Conservation (phyloP, 345 rosid species). For the Sonneratia caseolaris region DNA sequence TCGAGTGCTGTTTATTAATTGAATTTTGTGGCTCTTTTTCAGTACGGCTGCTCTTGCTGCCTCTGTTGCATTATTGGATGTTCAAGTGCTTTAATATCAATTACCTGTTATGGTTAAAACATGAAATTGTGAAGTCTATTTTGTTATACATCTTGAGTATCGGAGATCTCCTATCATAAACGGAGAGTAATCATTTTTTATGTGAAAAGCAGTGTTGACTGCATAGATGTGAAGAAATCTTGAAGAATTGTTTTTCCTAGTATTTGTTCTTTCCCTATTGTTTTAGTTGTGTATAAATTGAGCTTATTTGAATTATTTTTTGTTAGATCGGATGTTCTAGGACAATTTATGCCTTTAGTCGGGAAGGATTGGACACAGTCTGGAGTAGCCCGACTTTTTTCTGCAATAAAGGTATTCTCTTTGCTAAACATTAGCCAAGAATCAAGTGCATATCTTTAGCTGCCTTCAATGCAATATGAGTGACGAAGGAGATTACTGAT, state of each 20-base stretch:
- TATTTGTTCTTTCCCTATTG: neutral
- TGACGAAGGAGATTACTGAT: neutral
- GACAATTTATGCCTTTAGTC: conserved; percentile 95
- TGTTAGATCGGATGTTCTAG: conserved; percentile 80
- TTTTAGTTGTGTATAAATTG: neutral
- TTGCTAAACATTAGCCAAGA: neutral
- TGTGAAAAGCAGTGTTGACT: neutral
- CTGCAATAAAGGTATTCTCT: conserved; percentile 62
- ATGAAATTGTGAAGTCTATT: neutral
- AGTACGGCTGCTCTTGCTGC: neutral
- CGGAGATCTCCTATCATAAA: too few relatives aligned
- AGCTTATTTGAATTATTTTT: neutral
- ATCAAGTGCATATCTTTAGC: neutral
- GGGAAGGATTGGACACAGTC: conserved; percentile 97
- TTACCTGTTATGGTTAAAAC: neutral
- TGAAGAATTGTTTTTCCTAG: neutral
- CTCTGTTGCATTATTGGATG: neutral
- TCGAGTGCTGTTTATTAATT: neutral
- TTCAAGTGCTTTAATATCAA: neutral
- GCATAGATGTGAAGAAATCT: neutral
- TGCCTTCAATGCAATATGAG: neutral
- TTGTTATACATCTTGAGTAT: neutral
- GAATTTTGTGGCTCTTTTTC: neutral
- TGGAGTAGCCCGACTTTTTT: conserved; percentile 88
- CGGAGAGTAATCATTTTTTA: neutral